A percentile compares a stretch with the other conserved stretches of the same genome.
Conservation (phyloP, 1,284 basidiomycete genomes). For the Amylostereum chailletii region DNA sequence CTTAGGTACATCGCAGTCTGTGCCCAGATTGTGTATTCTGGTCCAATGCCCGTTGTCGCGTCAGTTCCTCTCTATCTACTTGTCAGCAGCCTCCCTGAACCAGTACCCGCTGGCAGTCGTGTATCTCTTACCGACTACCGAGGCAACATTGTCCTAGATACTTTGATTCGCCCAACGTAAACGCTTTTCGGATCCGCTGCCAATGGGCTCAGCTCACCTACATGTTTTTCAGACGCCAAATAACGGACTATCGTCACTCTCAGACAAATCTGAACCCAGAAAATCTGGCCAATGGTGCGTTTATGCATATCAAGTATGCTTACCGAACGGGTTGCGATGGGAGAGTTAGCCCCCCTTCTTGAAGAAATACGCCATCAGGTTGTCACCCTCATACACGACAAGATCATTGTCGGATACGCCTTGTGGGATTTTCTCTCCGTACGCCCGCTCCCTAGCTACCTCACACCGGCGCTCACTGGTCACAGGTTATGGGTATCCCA, state of each 20-base stretch:
- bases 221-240: conserved; percentile 18
- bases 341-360: conserved; percentile 34
- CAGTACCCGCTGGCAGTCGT: conserved; percentile 17
- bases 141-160: conserved; percentile 41
- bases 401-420: conserved; percentile 46
- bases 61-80: conserved; percentile 20
- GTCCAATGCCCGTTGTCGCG: conserved; percentile 43
- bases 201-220: not conserved
- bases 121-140: conserved; percentile 37
- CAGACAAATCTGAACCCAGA: conserved; percentile 37
- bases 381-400: conserved; percentile 32
- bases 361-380: conserved; percentile 38
- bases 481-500: conserved; percentile 40
- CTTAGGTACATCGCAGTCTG: conserved; percentile 38
- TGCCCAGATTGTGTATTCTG: conserved; percentile 36
- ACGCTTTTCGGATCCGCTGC: conserved; percentile 12
- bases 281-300: conserved; percentile 33
- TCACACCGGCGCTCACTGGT: not conserved
- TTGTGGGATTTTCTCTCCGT: conserved; percentile 51
- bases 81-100: no score
- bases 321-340: not conserved
- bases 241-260: conserved; percentile 18
- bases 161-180: conserved; percentile 46
- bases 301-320: not conserved
- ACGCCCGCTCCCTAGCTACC: conserved; percentile 8